These are phyloP conservation scores for Phytophthora fragariaefolia DNA, from an alignment of 352 stramenopile genomes.

Conservation along the genomic window DNA sequence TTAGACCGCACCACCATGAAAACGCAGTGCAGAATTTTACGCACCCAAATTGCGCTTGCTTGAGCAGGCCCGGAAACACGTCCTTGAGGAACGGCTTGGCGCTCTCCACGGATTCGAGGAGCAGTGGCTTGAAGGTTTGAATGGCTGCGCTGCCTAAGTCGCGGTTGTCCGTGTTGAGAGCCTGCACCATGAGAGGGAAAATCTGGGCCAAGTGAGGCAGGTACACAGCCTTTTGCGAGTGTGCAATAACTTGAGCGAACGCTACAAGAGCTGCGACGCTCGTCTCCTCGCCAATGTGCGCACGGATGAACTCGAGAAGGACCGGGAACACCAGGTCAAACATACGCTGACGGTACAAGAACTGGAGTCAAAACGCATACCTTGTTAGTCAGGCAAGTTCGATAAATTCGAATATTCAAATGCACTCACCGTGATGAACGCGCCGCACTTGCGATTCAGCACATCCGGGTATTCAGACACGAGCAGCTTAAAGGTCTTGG, in stretches of 20 bases:
- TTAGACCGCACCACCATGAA: neutral
- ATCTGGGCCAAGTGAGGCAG: constrained; percentile 77
- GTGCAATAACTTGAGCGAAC: constrained; percentile 81
- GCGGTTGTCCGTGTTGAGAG: constrained; percentile 75
- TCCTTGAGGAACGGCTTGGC: constrained; percentile 88
- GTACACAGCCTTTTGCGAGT: constrained; percentile 84
- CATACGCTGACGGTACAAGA: constrained; percentile 80
- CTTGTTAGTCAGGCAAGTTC: neutral
- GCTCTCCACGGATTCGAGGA: constrained; percentile 80
- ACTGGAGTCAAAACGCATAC: constrained; percentile 39
- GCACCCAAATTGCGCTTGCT: constrained; percentile 83
- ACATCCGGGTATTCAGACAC: constrained; percentile 82
- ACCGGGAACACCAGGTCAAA: constrained; percentile 82
- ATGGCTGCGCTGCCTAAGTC: constrained; percentile 84
- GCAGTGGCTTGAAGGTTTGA: constrained; percentile 75
- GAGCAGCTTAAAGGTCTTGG: constrained; percentile 82
- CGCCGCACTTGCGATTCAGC: constrained; percentile 85
- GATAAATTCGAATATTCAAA: neutral
- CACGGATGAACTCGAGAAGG: constrained; percentile 69
- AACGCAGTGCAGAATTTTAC: constrained; percentile 12
- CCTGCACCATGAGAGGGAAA: constrained; percentile 85
- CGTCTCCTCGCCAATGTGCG: constrained; percentile 39
- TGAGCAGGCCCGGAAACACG: constrained; percentile 82
- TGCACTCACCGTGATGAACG: constrained; percentile 72
- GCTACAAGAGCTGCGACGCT: constrained; percentile 77